Conservation (phyloP, 225 moss, liverwort and hornwort genomes). For the Pleurozium schreberi region DNA sequence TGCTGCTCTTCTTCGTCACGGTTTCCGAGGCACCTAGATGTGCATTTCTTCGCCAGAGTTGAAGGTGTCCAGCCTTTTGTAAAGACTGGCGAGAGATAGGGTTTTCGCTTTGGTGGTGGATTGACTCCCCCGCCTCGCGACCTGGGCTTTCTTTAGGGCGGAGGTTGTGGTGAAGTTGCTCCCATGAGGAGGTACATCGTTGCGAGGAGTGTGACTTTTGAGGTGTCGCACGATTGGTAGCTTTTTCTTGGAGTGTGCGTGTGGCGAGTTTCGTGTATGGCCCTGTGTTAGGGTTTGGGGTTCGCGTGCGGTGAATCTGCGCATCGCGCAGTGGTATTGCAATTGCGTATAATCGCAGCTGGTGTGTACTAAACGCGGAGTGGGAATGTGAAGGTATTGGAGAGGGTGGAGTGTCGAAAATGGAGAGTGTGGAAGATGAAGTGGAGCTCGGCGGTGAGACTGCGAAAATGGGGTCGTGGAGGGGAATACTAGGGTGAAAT, state of each 20-base stretch:
- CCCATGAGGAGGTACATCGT: background rate
- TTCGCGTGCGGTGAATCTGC: background rate
- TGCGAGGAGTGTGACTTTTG: background rate
- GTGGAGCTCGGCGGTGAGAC: background rate
- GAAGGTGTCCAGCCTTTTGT: background rate
- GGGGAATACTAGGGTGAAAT: constrained; percentile 1
- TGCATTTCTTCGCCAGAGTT: background rate
- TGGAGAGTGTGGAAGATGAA: constrained; percentile 16
- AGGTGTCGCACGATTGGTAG: background rate
- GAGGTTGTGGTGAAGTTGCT: background rate
- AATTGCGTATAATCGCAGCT: background rate
- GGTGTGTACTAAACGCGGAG: background rate
- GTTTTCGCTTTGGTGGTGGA: background rate
- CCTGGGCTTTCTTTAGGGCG: background rate
- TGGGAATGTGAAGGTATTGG: constrained; percentile 2
- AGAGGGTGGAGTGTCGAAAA: background rate
- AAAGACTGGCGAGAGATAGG: background rate
- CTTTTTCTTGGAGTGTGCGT: background rate
- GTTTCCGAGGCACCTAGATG: background rate
- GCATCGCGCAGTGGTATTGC: background rate
- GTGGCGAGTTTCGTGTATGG: background rate
- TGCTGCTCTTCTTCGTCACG: background rate
- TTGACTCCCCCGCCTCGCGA: background rate
- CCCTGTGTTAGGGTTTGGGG: constrained; percentile 1
- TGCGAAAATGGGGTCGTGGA: constrained; percentile 10